Evolutionary conservation across 1,284 basidiomycete genomes (phyloP).

Genomic region (Ustilago loliicola): DNA sequence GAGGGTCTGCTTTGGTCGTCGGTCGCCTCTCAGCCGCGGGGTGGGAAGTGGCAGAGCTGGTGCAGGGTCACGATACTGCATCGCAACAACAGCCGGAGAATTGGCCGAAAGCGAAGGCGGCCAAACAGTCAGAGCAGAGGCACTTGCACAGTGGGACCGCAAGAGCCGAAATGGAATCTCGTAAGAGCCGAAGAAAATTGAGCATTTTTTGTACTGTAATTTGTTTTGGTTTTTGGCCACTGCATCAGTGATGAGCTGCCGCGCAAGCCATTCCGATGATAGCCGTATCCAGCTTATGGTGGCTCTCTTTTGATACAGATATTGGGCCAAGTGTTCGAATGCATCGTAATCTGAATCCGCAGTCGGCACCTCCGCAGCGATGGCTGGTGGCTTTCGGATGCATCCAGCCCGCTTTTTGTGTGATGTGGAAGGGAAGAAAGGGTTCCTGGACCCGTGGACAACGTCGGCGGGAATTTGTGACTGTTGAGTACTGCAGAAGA

Average conservation of each 20-base stretch:
- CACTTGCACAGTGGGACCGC: slow-evolving; percentile 15
- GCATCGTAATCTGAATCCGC: neutral
- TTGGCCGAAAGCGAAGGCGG: slow-evolving; percentile 19
- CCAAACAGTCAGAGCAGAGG: neutral
- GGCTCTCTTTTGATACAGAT: neutral
- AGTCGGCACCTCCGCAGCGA: neutral
- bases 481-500: slow-evolving; percentile 8
- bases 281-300: neutral
- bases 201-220: neutral
- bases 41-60: neutral
- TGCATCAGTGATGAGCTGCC: neutral
- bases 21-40: slow-evolving; percentile 15
- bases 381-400: slow-evolving; percentile 13
- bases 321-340: neutral
- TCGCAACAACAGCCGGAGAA: slow-evolving; percentile 15
- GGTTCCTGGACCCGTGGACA: neutral
- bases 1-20: neutral
- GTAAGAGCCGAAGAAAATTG: slow-evolving; percentile 27
- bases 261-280: slow-evolving; percentile 1
- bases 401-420: slow-evolving; percentile 8
- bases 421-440: neutral
- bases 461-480: neutral
- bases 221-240: neutral
- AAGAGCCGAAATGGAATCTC: slow-evolving; percentile 29
- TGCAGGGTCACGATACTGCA: slow-evolving; percentile 16